Evolutionary conservation across 2,329 filamentous ascomycete genomes (phyloP).

Genomic region (Aspergillus fijiensis): DNA sequence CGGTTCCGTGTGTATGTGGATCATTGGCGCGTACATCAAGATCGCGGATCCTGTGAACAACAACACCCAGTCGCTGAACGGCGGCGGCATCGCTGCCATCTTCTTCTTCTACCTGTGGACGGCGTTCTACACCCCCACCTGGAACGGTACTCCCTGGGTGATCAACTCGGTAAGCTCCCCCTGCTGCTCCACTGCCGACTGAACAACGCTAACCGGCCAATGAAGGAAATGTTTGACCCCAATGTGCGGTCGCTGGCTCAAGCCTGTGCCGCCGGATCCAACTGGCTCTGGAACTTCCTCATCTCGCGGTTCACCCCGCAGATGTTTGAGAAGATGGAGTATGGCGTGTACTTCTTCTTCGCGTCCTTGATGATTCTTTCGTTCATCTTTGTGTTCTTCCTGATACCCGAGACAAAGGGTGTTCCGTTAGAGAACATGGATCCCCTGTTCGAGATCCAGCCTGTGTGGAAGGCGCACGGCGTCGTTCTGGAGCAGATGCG

Average conservation of each 20-base stretch:
- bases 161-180: constrained; percentile 55
- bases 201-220: constrained; percentile 10
- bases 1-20: constrained; percentile 51
- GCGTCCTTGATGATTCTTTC: constrained; percentile 61
- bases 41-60: constrained; percentile 30
- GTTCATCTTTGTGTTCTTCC: constrained; percentile 59
- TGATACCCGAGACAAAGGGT: constrained; percentile 65
- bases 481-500: constrained; percentile 33
- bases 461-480: constrained; percentile 39
- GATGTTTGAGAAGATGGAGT: constrained; percentile 48
- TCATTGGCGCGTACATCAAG: constrained; percentile 41
- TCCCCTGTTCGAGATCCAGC: constrained; percentile 51
- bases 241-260: constrained; percentile 70
- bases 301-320: constrained; percentile 43
- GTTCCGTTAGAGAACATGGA: constrained; percentile 66
- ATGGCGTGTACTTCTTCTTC: constrained; percentile 68
- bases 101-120: constrained; percentile 76
- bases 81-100: constrained; percentile 47
- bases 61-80: constrained; percentile 22
- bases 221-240: constrained; percentile 67
- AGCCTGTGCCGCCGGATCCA: constrained; percentile 57
- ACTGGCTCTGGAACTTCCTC: constrained; percentile 43
- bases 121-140: constrained; percentile 69
- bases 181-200: neutral
- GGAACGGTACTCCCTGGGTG: constrained; percentile 77